Evolutionary conservation across 495 filamentous ascomycete species (phyloP), one percentile per base, ranked within the genome.

Genomic region (Friedmanniomyces endolithicus): DNA sequence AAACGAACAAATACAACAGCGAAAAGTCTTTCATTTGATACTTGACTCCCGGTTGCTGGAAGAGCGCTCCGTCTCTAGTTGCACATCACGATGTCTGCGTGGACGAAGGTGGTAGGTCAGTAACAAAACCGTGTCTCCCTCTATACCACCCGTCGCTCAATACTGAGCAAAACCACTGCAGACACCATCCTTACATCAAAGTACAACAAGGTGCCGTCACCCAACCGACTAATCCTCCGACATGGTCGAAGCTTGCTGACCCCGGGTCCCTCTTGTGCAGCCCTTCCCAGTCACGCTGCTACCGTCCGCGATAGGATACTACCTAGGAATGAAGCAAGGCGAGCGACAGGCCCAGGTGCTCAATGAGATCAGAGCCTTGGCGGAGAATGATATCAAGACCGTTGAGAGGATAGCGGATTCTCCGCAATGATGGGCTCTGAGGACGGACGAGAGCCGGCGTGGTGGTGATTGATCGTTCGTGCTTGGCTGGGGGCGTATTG

Each of bases 141-240:
- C 27, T 31, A 3, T 3, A 4, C 27, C 9, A 9, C 9, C 9
- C 27, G 27, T 31, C 27, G 9, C 27, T 4, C 27, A 31, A 31
- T 31, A 9, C 27, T 31, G 27, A 31, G 9, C 27, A 31, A 31
- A 31, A 9, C 27, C 27, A 41, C 8, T 27, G 29, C 45, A 56
- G 53, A 56, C 40, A n/a, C 27, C 11, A 56, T 56, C 44, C n/a
- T 56, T 1, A 56, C 53, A 2, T 56, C 53, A 22, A 56, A 56
- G 23, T 56, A 56, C 46, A 56, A 56, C 45, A 56, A 56, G 24
- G 44, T 25, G 24, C 27, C 4, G 4, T 3, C 9, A 31, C 9
- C 27, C 27, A 4, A 31, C 27, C 8, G 44, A 8, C 44, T 8
- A 47, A 27, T 47, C 41, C 7, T 45, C 11, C 9, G 41, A 22